phyloP scores from a whole-genome alignment of 2,329 filamentous ascomycete species.

The Thelonectria blattea region DNA sequence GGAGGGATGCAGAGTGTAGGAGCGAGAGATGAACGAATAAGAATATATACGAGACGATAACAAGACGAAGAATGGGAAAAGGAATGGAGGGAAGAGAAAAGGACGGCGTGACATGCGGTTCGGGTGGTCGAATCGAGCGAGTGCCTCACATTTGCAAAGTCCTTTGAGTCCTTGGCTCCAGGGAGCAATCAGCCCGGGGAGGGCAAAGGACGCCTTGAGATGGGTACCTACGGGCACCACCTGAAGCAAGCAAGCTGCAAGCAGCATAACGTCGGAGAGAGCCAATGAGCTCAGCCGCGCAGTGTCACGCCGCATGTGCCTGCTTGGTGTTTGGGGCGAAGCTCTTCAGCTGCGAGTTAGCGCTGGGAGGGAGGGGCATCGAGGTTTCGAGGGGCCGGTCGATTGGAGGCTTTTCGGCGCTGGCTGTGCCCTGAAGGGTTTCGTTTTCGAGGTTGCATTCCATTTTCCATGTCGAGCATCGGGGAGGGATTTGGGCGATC shows the following conservation, averaged over 20 bases:
- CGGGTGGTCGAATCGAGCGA: not conserved
- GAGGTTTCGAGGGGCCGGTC: slow-evolving; percentile 10
- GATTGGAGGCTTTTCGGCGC: not conserved
- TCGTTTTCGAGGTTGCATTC: not conserved
- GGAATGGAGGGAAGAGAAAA: not conserved
- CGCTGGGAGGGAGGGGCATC: slow-evolving; percentile 10
- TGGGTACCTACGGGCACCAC: not conserved
- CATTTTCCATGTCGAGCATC: not conserved
- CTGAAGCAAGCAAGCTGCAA: not conserved
- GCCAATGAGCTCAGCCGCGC: slow-evolving; percentile 28
- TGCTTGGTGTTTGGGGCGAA: slow-evolving; percentile 29
- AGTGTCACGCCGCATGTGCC: slow-evolving; percentile 34
- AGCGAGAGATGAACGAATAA: not conserved
- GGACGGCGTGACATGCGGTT: not conserved
- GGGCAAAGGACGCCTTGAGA: slow-evolving; percentile 14
- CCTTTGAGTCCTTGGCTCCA: not conserved
- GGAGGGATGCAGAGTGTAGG: not conserved
- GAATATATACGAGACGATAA: not conserved
- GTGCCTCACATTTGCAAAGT: not conserved
- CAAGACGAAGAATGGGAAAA: not conserved
- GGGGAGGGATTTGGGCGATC: no score
- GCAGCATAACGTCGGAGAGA: not conserved
- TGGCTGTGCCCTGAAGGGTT: slow-evolving; percentile 2
- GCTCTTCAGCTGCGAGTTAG: slow-evolving; percentile 13
- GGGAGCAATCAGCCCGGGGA: not conserved